Base-by-base conservation (phyloP, 257 asterid species). In the Paulownia fortunei region DNA sequence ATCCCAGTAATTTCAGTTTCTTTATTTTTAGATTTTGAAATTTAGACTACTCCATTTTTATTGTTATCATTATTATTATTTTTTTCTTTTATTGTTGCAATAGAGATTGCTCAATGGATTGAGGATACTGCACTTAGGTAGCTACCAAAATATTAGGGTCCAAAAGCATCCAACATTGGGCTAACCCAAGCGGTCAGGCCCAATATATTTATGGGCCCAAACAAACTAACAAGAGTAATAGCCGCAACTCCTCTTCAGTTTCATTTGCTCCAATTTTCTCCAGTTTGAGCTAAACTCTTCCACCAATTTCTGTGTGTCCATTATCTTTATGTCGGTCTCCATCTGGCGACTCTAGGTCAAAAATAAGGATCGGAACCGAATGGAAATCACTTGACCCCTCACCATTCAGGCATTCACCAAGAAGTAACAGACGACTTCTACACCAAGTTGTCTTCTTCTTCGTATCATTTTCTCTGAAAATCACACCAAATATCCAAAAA, bases 331-430 rank as follows among this genome's bases (percentile, higher is more conserved):
- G 8, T 15, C 5, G 46, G 62, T 32, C 1, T 8, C 11, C 6
- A 3, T 6, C 36, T 39, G 11, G 72, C 81, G 76, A 76, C 74
- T 76, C 32, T 71, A 70, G 71, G 65, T 62, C 73, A 68, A 74
- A 80, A 68, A 61, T 73, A 65, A 9, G 72, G 7, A 65, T 58
- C 32, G 36, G 36, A 21, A 58, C 36, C 5, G 64, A 65, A 37
- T 36, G 34, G 34, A 41, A 21, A 18, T n/a, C n/a, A n/a, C n/a
- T n/a, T n/a, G n/a, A n/a, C n/a, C n/a, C n/a, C n/a, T n/a, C n/a
- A n/a, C n/a, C n/a, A n/a, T n/a, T n/a, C n/a, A n/a, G n/a, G n/a
- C 21, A 69, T 13, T 27, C 72, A 9, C n/a, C 76, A 15, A 23
- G 75, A 78, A 67, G 74, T 52, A 58, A 67, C 41, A 41, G n/a